phyloP scores from a whole-genome alignment of 495 filamentous ascomycete species.

The Recurvomyces mirabilis region DNA sequence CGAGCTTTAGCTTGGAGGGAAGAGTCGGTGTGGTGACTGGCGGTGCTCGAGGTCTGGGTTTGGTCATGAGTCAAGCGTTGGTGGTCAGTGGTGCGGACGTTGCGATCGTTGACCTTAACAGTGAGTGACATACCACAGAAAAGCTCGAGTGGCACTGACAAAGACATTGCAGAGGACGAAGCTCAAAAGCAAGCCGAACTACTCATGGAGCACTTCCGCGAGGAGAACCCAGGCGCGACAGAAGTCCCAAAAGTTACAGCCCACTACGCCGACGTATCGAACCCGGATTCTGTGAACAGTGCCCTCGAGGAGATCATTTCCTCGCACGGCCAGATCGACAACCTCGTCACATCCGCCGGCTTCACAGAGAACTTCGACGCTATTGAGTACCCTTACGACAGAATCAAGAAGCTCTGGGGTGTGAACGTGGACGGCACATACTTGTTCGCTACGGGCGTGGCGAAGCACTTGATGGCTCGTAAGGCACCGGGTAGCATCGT shows the following conservation, averaged over 20 bases:
- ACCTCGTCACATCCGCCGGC: slow-evolving; percentile 87
- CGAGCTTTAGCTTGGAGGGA: slow-evolving; percentile 66
- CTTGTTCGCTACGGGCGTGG: slow-evolving; percentile 71
- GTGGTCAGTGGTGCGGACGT: slow-evolving; percentile 78
- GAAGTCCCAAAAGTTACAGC: slow-evolving; percentile 71
- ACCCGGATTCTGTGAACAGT: slow-evolving; percentile 59
- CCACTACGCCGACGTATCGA: slow-evolving; percentile 78
- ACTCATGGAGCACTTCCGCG: slow-evolving; percentile 59
- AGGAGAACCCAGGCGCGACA: slow-evolving; percentile 65
- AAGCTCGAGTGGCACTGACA: neutral
- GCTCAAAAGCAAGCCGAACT: slow-evolving; percentile 62
- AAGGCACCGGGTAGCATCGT: slow-evolving; percentile 73
- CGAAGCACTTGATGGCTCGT: slow-evolving; percentile 78
- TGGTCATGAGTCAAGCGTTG: slow-evolving; percentile 86
- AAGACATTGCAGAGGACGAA: slow-evolving; percentile 55
- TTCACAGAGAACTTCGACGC: slow-evolving; percentile 95
- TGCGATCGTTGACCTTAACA: slow-evolving; percentile 87
- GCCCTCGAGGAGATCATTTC: slow-evolving; percentile 58
- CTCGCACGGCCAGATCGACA: slow-evolving; percentile 72
- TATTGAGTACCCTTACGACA: slow-evolving; percentile 74
- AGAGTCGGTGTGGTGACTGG: slow-evolving; percentile 73
- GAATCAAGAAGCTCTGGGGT: slow-evolving; percentile 82
- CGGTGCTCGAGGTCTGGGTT: slow-evolving; percentile 71
- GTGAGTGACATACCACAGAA: slow-evolving; percentile 38
- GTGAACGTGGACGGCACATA: slow-evolving; percentile 95